Conservation (phyloP, 306 rosid genomes). For the Betula pendula region DNA sequence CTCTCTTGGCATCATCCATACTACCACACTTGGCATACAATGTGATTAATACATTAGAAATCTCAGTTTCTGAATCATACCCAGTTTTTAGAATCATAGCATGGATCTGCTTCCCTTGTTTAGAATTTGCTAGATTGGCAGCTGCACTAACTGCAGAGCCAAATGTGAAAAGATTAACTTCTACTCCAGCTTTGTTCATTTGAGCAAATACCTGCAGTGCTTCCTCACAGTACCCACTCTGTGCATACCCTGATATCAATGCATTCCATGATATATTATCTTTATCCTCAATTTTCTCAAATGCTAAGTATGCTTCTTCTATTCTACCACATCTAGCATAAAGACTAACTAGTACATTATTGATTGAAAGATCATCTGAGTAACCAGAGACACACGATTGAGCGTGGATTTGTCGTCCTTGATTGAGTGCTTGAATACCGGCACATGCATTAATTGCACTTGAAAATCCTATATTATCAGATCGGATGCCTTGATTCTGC, state of each 20-base stretch:
- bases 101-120: constrained; percentile 74
- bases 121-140: constrained; percentile 64
- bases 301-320: constrained; percentile 62
- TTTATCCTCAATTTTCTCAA: constrained; percentile 52
- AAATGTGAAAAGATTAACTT: constrained; percentile 72
- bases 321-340: constrained; percentile 80
- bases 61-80: constrained; percentile 70
- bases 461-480: constrained; percentile 79
- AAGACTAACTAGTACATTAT: constrained; percentile 84
- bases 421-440: constrained; percentile 70
- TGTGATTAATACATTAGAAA: constrained; percentile 76
- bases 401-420: constrained; percentile 82
- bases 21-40: constrained; percentile 82
- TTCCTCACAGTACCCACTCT: constrained; percentile 73
- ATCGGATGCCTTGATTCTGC: constrained; percentile 59
- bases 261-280: constrained; percentile 83
- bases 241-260: constrained; percentile 78
- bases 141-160: constrained; percentile 81
- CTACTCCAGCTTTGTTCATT: constrained; percentile 59
- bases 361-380: constrained; percentile 65
- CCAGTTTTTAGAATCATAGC: constrained; percentile 74
- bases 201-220: constrained; percentile 60
- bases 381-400: constrained; percentile 69
- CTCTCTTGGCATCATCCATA: constrained; percentile 66
- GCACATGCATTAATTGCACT: constrained; percentile 86